A percentile compares a stretch with the other conserved stretches of the same genome.
phyloP scores from a whole-genome alignment of 2,329 filamentous ascomycete species.

The Calonectria crousiana region DNA sequence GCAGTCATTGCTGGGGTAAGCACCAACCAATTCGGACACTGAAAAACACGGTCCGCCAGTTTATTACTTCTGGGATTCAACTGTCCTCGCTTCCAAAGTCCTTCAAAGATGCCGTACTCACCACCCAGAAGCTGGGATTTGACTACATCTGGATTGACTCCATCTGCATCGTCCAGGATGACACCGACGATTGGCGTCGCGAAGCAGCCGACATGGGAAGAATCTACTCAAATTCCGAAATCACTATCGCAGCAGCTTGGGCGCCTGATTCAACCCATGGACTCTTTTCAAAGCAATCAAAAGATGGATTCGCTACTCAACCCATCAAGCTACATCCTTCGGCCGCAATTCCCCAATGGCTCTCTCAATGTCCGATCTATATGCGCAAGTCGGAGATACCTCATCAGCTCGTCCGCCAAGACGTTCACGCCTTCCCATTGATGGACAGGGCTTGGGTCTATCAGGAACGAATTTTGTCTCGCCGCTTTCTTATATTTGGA shows the following conservation, averaged over 20 bases:
- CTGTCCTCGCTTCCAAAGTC: neutral
- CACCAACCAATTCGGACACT: neutral
- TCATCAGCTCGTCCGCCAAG: neutral
- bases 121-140: neutral
- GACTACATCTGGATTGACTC: neutral
- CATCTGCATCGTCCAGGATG: neutral
- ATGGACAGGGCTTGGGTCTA: neutral
- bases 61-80: neutral
- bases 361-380: neutral
- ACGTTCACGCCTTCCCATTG: neutral
- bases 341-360: neutral
- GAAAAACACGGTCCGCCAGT: neutral
- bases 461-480: neutral
- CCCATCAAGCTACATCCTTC: neutral
- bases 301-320: neutral
- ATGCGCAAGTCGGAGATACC: neutral
- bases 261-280: neutral
- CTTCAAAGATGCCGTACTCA: neutral
- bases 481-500: neutral
- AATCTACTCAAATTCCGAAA: neutral
- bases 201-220: neutral
- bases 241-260: neutral
- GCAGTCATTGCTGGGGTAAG: neutral
- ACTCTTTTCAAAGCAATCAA: neutral
- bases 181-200: neutral